Base-by-base conservation (phyloP, 1,139 yeast species). In the Candida anutae region DNA sequence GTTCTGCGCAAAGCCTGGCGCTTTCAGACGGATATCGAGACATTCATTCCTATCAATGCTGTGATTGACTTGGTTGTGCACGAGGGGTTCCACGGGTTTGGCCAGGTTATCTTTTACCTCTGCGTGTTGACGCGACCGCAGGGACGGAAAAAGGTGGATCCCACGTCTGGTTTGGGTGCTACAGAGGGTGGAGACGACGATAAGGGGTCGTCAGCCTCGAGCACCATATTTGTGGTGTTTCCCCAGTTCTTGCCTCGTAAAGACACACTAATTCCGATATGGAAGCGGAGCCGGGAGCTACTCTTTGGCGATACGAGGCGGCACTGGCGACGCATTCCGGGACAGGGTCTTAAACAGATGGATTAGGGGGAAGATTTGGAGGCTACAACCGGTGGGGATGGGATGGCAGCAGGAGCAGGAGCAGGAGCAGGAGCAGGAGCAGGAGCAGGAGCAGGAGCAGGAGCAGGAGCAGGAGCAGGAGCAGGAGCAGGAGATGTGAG, bases 61-160 rank as follows among this genome's bases (percentile, higher is more conserved):
- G 63, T 78, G 28, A 64, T 70, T 4, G 84, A 77, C 45, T 47
- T 78, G 16, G 73, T 77, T 1, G 72, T 79, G 18, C 78, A 77
- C 42, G 88, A 79, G 46, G 85, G 81, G 1, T 77, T 78, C 43
- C 65, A 62, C 35, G 74, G 76, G 5, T 68, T 74, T 38, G 71
- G 70, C 11, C 74, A 71, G 44, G 83, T 77, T 6, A 58, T 77
- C 1, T 76, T 65, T 43, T 77, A 77, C 43, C 50, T 79, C 47
- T 70, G 79, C 29, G 55, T 77, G 5, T 53, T 77, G 24, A 63
- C 74, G n/a, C 63, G 58, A 25, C 48, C 57, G 48, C 19, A 17
- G 28, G n/a, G n/a, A n/a, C n/a, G n/a, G n/a, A n/a, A n/a, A n/a
- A n/a, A n/a, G n/a, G n/a, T n/a, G n/a, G n/a, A n/a, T n/a, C n/a